Evolutionary conservation across 2,329 filamentous ascomycete genomes (phyloP), one percentile per base, ranked within the genome.

Genomic region (Diaporthe citri): DNA sequence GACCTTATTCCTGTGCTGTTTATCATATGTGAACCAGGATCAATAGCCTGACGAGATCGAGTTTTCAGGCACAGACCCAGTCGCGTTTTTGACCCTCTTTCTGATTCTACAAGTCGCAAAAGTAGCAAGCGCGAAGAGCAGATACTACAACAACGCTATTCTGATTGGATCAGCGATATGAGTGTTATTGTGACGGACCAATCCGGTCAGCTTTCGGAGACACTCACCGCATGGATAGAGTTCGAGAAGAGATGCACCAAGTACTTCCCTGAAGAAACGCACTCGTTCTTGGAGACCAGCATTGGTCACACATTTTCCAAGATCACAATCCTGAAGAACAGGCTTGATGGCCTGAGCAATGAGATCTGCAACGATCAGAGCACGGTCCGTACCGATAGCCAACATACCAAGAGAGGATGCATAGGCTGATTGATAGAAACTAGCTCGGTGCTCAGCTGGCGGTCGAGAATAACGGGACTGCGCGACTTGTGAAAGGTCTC

Each of bases 401-500:
- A 5, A 55, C 25, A 31, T 2, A 20, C 6, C 8, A 10, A 28
- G 15, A 17, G 31, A 7, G 28, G 15, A 31, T 20, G 10, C 7
- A 8, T 9, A 17, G 6, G 31, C 15, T 62, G 4, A 72, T 8
- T 25, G 2, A 2, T 4, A 25, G 6, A 0, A 0, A 2, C 43
- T 3, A 72, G 70, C 43, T 72, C 15, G 34, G 56, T 15, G 52
- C 70, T 31, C 56, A 51, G 4, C 43, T 72, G 15, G 70, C 56
- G 10, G 41, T 72, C 10, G 70, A 72, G 17, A 72, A 62, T 10
- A 72, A 46, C 9, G 70, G 70, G 12, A 72, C 56, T 1, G 70
- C 70, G 2, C 62, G 41, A 5, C 17, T 72, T 9, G 70, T 72
- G 17, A 72, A 62, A 46, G 56, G 28, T 15, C 43, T 72, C 1